phyloP scores from a whole-genome alignment of 768 basidiomycete genomes.

The Mycena leptocephala region DNA sequence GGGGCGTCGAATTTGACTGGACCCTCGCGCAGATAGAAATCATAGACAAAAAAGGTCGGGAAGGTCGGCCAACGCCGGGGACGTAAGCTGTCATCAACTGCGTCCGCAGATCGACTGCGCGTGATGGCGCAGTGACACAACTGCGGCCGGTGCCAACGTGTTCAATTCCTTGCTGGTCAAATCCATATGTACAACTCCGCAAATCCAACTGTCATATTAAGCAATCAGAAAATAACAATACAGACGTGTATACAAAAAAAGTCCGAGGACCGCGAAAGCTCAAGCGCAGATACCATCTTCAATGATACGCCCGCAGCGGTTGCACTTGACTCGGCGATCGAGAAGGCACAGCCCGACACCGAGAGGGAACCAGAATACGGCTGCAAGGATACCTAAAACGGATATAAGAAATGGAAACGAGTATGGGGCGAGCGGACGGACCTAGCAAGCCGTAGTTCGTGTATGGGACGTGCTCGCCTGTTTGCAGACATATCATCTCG shows the following conservation, averaged over 20 bases:
- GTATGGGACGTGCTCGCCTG: constrained; percentile 75
- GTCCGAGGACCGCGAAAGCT: constrained; percentile 34
- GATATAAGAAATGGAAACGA: constrained; percentile 8
- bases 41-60: no score
- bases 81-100: neutral
- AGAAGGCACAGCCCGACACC: constrained; percentile 86
- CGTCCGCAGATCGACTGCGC: neutral
- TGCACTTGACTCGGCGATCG: constrained; percentile 80
- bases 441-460: constrained; percentile 83
- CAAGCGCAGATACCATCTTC: constrained; percentile 62
- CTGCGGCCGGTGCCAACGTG: constrained; percentile 17
- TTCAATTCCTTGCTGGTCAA: neutral
- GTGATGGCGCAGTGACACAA: neutral
- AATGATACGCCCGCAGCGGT: constrained; percentile 62
- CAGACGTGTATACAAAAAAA: constrained; percentile 27
- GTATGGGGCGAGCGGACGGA: constrained; percentile 48
- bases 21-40: no score
- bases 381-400: constrained; percentile 79
- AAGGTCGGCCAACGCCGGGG: no score
- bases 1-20: no score
- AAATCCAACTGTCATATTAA: constrained; percentile 31
- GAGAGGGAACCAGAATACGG: constrained; percentile 90
- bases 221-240: constrained; percentile 22
- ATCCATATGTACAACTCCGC: neutral
- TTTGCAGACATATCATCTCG: constrained; percentile 89